Evolutionary conservation across 306 rosid species (phyloP), one percentile per base, ranked within the genome.

Genomic region (Castanospermum australe): DNA sequence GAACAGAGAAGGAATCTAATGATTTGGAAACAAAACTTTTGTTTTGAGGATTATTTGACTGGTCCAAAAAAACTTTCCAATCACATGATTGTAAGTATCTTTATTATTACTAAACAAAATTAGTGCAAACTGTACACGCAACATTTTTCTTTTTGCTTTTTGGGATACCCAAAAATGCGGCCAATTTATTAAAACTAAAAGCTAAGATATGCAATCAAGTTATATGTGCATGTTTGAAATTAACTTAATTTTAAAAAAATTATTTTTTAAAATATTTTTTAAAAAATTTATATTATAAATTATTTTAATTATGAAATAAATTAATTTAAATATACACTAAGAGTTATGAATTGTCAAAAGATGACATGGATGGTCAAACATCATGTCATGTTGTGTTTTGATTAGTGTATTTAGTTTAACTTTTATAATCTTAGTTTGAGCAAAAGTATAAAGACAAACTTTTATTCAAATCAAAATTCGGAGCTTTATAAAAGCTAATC

Each of bases 361-460:
- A 79, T 57, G 22, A 56, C 25, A 68, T 35, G 63, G 82, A 78
- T 83, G 79, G 87, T 86, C 91, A 87, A 83, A 85, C 71, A 59
- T 61, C 41, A 77, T 22, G 79, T 81, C 87, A 85, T 70, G 50
- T 70, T 73, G 74, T 84, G 85, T 87, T 84, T 41, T 62, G 50
- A 67, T 59, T 44, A 66, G 79, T 56, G 61, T 83, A 79, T 78
- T n/a, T n/a, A n/a, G n/a, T n/a, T n/a, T n/a, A n/a, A n/a, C n/a
- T n/a, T n/a, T n/a, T n/a, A n/a, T n/a, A n/a, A n/a, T n/a, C n/a
- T n/a, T n/a, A n/a, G n/a, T n/a, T n/a, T n/a, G n/a, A n/a, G n/a
- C n/a, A n/a, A n/a, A n/a, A n/a, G n/a, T n/a, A n/a, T n/a, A n/a
- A n/a, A n/a, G n/a, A n/a, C n/a, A n/a, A n/a, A n/a, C n/a, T n/a